Base-by-base conservation (phyloP, 495 filamentous ascomycete genomes). In the Podospora australis region DNA sequence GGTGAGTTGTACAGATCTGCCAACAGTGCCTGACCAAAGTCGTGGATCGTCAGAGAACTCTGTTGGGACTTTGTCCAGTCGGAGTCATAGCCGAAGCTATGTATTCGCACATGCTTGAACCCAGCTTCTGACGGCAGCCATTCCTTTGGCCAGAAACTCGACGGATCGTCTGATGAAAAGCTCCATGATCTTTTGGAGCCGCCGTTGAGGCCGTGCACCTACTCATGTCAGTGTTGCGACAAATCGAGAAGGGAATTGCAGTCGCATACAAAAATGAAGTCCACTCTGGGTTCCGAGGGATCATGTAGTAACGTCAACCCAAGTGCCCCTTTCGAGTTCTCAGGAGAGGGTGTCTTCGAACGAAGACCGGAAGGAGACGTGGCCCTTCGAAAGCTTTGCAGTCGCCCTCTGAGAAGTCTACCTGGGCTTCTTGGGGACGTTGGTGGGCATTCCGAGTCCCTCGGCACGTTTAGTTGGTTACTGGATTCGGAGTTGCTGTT, bases 41-140 rank as follows among this genome's bases (percentile, higher is more conserved):
- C 56, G 26, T 62, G 49, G n/a, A 64, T 44, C 17, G 52, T 61
- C 1, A 63, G 42, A 10, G 24, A 48, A 32, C 36, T 52, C 2
- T 40, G 35, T 9, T 49, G 48, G 6, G 25, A 35, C 5, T 49
- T 49, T 2, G 32, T 26, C 45, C 50, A 64, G 32, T 64, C 52
- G 2, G 58, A 55, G 39, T 53, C 38, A 39, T 64, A 66, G n/a
- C 63, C 63, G 29, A 51, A 66, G 13, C 34, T 60, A 38, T 62
- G 58, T 16, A 66, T 56, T 6, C 60, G 48, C 2, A 52, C 62
- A 40, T 54, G 29, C 44, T 45, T 42, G 43, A 66, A 61, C 4
- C 19, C 61, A 4, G 55, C 42, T n/a, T 66, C 60, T 9, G 44
- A 46, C 13, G 62, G 59, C 4, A 66, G 50, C 62, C 62, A 66